A percentile compares a stretch with the other conserved stretches of the same genome.
phyloP scores from a whole-genome alignment of 2,329 filamentous ascomycete genomes.

The Penicillium sp. region DNA sequence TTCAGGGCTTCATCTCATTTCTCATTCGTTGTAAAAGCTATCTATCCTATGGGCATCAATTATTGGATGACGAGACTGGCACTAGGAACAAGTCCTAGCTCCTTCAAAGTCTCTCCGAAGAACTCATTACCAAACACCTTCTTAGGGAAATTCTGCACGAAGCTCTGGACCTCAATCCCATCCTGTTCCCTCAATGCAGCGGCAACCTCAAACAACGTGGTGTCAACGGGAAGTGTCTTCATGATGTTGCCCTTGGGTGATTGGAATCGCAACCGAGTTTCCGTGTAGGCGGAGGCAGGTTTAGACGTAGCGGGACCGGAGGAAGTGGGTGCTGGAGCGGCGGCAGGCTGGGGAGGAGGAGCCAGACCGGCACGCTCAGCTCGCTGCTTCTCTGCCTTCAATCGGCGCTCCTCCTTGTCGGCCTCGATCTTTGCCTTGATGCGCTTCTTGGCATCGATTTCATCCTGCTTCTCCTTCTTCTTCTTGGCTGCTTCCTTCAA shows the following conservation, averaged over 20 bases:
- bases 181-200: slow-evolving; percentile 71
- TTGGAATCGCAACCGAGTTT: slow-evolving; percentile 80
- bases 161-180: slow-evolving; percentile 69
- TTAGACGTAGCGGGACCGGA: slow-evolving; percentile 56
- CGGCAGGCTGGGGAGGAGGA: slow-evolving; percentile 49
- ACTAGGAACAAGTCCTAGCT: slow-evolving; percentile 85
- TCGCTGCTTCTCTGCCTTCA: slow-evolving; percentile 82
- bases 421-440: slow-evolving; percentile 93
- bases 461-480: slow-evolving; percentile 81
- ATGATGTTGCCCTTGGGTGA: slow-evolving; percentile 72
- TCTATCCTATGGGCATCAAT: slow-evolving; percentile 13
- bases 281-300: slow-evolving; percentile 70
- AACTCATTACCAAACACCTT: slow-evolving; percentile 76
- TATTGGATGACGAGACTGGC: slow-evolving; percentile 76
- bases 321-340: slow-evolving; percentile 45
- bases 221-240: slow-evolving; percentile 86
- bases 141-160: slow-evolving; percentile 81
- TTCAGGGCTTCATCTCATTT: slow-evolving; percentile 8
- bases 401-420: slow-evolving; percentile 84
- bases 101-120: slow-evolving; percentile 87
- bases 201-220: slow-evolving; percentile 89
- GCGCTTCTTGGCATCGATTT: slow-evolving; percentile 79
- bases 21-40: slow-evolving; percentile 12
- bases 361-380: slow-evolving; percentile 77
- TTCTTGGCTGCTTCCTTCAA: slow-evolving; percentile 88